A percentile compares a stretch with the other conserved stretches of the same genome.
These are phyloP conservation scores for Geotrichum aggregatum DNA, from an alignment of 1,139 yeast genomes.

Conservation along the genomic window DNA sequence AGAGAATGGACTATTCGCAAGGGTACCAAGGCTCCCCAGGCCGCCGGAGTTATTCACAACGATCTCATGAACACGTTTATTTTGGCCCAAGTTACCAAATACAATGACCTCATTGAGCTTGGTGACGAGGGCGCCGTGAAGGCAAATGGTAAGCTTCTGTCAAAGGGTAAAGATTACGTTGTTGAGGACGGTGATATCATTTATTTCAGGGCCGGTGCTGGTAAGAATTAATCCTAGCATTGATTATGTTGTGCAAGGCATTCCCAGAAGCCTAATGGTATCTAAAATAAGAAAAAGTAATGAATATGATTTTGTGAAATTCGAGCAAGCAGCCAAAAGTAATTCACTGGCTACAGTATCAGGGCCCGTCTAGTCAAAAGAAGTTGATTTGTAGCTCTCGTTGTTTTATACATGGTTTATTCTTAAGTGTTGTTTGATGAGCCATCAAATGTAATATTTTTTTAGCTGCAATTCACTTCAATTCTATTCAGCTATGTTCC, in stretches of 20 bases:
- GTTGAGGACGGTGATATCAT: conserved; percentile 90
- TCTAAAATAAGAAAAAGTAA: too few species aligned
- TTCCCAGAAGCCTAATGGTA: conserved; percentile 43
- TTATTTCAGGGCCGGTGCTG: conserved; percentile 94
- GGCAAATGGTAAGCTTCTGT: conserved; percentile 88
- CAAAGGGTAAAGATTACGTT: conserved; percentile 95
- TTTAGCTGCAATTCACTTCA: too few species aligned
- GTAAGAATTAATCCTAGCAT: conserved; percentile 58
- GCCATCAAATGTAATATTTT: too few species aligned
- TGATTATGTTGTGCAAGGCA: background rate
- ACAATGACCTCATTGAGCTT: conserved; percentile 72
- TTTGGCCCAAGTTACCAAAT: conserved; percentile 82
- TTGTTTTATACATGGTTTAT: too few species aligned
- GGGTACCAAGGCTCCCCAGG: conserved; percentile 81
- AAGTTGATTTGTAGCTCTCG: too few species aligned
- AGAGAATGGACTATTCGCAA: conserved; percentile 86
- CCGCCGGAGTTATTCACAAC: conserved; percentile 91
- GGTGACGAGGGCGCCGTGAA: conserved; percentile 83
- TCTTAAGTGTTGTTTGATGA: too few species aligned
- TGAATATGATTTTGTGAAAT: too few species aligned
- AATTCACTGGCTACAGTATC: too few species aligned
- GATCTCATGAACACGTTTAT: conserved; percentile 82
- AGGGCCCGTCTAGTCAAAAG: too few species aligned
- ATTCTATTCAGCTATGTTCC: too few species aligned
- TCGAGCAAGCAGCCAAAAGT: too few species aligned